phyloP scores from a whole-genome alignment of 805 yeast species.

The Kluyveromyces lactis region DNA sequence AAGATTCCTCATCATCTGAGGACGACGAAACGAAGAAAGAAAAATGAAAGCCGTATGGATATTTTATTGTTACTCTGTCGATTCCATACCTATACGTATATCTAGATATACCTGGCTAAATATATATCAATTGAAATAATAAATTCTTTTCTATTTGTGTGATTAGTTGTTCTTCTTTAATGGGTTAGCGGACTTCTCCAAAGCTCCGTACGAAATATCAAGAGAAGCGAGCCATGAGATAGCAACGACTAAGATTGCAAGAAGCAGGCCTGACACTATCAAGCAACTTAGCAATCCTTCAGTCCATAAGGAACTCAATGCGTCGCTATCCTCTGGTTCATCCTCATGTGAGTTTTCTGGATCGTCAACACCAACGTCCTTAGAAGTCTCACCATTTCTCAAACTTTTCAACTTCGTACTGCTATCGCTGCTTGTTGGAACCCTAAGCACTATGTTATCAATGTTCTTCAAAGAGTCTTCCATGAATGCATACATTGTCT shows the following conservation, averaged over 20 bases:
- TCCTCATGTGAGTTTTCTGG: not conserved
- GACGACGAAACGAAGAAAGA: slow-evolving; percentile 31
- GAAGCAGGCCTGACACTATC: slow-evolving; percentile 53
- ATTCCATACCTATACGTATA: no score
- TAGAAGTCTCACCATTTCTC: not conserved
- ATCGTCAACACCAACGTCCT: slow-evolving; percentile 1
- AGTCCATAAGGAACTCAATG: slow-evolving; percentile 28
- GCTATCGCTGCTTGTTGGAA: slow-evolving; percentile 1
- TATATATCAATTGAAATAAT: no score
- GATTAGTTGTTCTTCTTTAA: slow-evolving; percentile 24
- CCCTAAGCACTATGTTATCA: slow-evolving; percentile 17
- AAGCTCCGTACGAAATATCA: slow-evolving; percentile 73
- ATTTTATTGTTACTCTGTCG: not conserved
- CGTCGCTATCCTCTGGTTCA: slow-evolving; percentile 13
- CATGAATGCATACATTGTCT: slow-evolving; percentile 16
- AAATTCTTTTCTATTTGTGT: no score
- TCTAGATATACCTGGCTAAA: no score
- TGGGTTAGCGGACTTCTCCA: slow-evolving; percentile 46
- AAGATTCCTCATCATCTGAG: slow-evolving; percentile 37
- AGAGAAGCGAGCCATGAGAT: slow-evolving; percentile 63
- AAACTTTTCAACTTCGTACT: not conserved
- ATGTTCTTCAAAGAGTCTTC: slow-evolving; percentile 15
- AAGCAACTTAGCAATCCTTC: slow-evolving; percentile 69
- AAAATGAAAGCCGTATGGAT: slow-evolving; percentile 22
- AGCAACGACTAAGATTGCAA: slow-evolving; percentile 51